Base-by-base conservation (phyloP, 345 rosid species). In the Rubroshorea leprosula region DNA sequence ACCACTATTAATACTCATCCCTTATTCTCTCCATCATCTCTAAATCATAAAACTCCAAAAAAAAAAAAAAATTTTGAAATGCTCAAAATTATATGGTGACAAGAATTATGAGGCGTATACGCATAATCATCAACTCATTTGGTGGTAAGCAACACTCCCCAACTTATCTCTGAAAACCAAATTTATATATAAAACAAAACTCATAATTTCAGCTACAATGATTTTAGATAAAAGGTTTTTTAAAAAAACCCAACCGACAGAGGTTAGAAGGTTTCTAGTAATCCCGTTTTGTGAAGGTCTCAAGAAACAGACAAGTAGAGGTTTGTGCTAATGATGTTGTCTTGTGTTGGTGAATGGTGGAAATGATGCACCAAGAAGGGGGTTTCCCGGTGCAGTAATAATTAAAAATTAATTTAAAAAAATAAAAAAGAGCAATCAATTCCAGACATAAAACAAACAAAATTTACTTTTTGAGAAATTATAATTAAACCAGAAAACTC, bases 341-440 rank as follows among this genome's bases (percentile, higher is more conserved):
- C 90, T 78, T 74, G 86, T 80, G 95, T 78, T 72, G 80, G 81
- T 74, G 80, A 84, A 83, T 86, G 91, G 81, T 76, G 57, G 89
- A 67, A 84, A 84, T 89, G 93, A 89, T 92, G 78, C 87, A 70
- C 74, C 82, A 75, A 72, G 78, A 78, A 86, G 74, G 79, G 69
- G 71, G 70, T 74, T 63, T 35, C 41, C 54, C 61, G 49, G 51
- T 65, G 60, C 54, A 64, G 39, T 44, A 51, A 23, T 58, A 62
- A 60, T 10, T 27, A 18, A 26, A 57, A 48, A 56, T 17, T 43
- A 27, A 35, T 8, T 19, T n/a, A 49, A 39, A 38, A 3, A 29
- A 25, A 16, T 14, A 29, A 5, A n/a, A 61, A 43, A 38, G 12
- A 50, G n/a, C 57, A 51, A 61, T 44, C 43, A 53, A 35, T 35